phyloP scores from a whole-genome alignment of 257 asterid genomes.

The Plantago elongata region DNA sequence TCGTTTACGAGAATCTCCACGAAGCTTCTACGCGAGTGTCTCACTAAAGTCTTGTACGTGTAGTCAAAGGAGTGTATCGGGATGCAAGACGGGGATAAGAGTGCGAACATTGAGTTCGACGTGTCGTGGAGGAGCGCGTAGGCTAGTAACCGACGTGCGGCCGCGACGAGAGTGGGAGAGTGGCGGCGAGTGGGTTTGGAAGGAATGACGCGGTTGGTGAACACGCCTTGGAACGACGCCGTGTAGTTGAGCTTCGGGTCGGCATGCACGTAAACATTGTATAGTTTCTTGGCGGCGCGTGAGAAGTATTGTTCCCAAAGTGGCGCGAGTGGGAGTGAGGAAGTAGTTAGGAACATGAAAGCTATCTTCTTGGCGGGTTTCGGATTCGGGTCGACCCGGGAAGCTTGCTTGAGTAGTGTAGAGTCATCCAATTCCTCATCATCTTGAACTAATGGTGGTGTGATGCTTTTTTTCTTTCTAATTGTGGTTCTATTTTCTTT shows the following conservation, averaged over 20 bases:
- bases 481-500: constrained; percentile 11
- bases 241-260: constrained; percentile 43
- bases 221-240: constrained; percentile 46
- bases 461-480: neutral
- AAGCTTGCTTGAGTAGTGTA: constrained; percentile 32
- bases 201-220: constrained; percentile 38
- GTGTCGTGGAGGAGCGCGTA: constrained; percentile 62
- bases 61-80: constrained; percentile 53
- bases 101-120: constrained; percentile 63
- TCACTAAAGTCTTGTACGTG: constrained; percentile 28
- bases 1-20: constrained; percentile 53
- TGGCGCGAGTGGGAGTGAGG: constrained; percentile 63
- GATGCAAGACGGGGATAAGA: constrained; percentile 59
- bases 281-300: constrained; percentile 33
- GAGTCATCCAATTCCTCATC: constrained; percentile 30
- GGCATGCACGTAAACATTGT: constrained; percentile 66
- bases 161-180: constrained; percentile 53
- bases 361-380: constrained; percentile 52
- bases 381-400: constrained; percentile 41
- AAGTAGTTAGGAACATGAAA: constrained; percentile 64
- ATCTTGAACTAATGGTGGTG: constrained; percentile 3
- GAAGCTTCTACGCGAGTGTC: constrained; percentile 43
- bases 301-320: constrained; percentile 68
- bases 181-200: constrained; percentile 67
- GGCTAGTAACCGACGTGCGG: constrained; percentile 62